Base-by-base conservation (phyloP, 352 stramenopile species). In the Phytopythium ostracodes region DNA sequence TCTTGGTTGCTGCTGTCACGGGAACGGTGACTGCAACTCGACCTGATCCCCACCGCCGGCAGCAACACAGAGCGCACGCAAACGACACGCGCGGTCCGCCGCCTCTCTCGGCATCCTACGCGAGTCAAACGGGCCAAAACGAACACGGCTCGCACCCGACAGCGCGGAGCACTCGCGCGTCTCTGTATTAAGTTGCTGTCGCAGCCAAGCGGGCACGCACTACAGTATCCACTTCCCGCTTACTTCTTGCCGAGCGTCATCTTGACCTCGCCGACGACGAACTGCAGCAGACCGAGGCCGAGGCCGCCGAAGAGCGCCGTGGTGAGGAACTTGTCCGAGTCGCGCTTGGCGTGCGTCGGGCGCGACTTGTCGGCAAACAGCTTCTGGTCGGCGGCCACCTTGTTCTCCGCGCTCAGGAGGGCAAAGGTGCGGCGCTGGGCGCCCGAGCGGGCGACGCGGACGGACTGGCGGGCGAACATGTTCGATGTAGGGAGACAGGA, bases 241-340 rank as follows among this genome's bases (percentile, higher is more conserved):
- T 89, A 75, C 65, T 88, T 88, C 77, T 92, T 92, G 72, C 69
- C 63, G 27, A 64, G 35, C 54, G 54, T 27, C 83, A 92, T 92
- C 76, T 66, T 77, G 60, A 86, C 51, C 66, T 90, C 81, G n/a
- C 83, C 83, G 43, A 75, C 75, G 59, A 88, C 43, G 50, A 75
- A 73, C 69, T 91, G 81, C 62, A 76, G 40, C 50, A 90, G 77
- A 51, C 83, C 83, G 35, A 92, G 14, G 57, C 47, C 79, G 24
- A 79, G 77, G 56, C 68, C 63, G n/a, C 62, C 54, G 27, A 86
- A 56, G 58, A 92, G 75, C 27, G 24, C 67, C 10, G 25, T 36
- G 55, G 76, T 65, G 44, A 90, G 68, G 1, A 59, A 51, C 31
- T 70, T 74, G 75, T 92, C 83, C 58, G 70, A 87, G 51, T 68